A percentile compares a stretch with the other conserved stretches of the same genome.
Conservation (phyloP, 1,284 basidiomycete genomes). For the Boletellus deceptivus region DNA sequence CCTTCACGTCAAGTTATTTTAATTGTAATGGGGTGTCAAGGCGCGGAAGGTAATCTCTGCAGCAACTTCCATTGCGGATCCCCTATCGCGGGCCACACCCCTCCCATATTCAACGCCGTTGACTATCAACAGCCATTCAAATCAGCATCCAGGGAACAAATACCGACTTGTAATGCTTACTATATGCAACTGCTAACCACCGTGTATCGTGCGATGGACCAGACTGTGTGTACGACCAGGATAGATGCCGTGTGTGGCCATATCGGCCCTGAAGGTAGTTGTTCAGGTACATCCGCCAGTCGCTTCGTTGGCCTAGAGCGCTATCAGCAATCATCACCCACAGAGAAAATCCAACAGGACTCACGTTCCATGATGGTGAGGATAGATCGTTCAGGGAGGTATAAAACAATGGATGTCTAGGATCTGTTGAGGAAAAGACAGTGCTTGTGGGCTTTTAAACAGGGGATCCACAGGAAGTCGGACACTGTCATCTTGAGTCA, state of each 20-base stretch:
- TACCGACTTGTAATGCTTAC: slow-evolving; percentile 14
- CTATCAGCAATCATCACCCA: slow-evolving; percentile 7
- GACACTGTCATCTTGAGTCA: slow-evolving; percentile 28
- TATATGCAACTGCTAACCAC: slow-evolving; percentile 29
- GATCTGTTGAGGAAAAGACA: slow-evolving; percentile 6
- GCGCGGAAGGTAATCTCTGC: slow-evolving; percentile 29
- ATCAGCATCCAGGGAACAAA: slow-evolving; percentile 4
- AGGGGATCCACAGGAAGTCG: slow-evolving; percentile 25
- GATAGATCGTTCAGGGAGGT: slow-evolving; percentile 5
- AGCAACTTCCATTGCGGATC: slow-evolving; percentile 32
- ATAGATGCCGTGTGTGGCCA: slow-evolving; percentile 25
- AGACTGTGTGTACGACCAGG: slow-evolving; percentile 24
- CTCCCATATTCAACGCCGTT: slow-evolving; percentile 31
- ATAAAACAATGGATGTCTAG: slow-evolving; percentile 4
- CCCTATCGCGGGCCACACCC: slow-evolving; percentile 29
- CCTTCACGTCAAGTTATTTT: slow-evolving; percentile 12
- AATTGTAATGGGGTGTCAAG: slow-evolving; percentile 19
- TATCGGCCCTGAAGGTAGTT: slow-evolving; percentile 33
- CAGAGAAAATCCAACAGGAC: slow-evolving; percentile 2
- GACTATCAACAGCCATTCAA: slow-evolving; percentile 13
- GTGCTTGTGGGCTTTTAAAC: slow-evolving; percentile 24
- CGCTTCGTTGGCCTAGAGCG: slow-evolving; percentile 19
- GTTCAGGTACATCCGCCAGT: slow-evolving; percentile 31
- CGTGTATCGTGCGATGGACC: slow-evolving; percentile 28
- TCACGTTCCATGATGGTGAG: slow-evolving; percentile 22